These are phyloP conservation scores for Ailanthus altissimus DNA, from an alignment of 345 rosid species.

Conservation along the genomic window DNA sequence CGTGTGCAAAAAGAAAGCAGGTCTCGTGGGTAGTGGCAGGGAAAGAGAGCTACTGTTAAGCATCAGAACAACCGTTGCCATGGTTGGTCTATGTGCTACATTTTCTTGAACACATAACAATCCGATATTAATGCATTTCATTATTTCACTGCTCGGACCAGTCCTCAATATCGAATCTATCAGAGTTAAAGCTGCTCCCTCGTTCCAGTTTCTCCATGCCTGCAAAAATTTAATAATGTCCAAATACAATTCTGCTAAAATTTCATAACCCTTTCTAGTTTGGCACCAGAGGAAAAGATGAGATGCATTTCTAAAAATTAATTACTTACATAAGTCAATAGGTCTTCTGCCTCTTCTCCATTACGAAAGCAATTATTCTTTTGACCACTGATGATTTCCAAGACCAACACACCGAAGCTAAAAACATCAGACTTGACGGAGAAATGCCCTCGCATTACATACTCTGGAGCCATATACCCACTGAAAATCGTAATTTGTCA, in stretches of 20 bases:
- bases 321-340: conserved; percentile 24
- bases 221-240: conserved; percentile 14
- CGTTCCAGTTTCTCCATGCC: conserved; percentile 63
- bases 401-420: conserved; percentile 36
- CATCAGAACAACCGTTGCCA: conserved; percentile 52
- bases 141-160: conserved; percentile 38
- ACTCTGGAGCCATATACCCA: conserved; percentile 23
- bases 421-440: conserved; percentile 39
- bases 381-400: conserved; percentile 38
- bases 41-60: conserved; percentile 41
- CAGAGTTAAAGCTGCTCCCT: conserved; percentile 31
- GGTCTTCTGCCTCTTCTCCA: conserved; percentile 20
- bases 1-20: conserved; percentile 38
- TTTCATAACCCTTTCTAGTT: too few relatives aligned
- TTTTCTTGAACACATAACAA: conserved; percentile 61
- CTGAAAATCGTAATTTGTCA: neutral
- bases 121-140: conserved; percentile 57
- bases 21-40: conserved; percentile 43
- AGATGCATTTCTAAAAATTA: neutral
- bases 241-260: too few relatives aligned
- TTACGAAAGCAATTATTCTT: neutral
- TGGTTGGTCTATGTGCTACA: conserved; percentile 41
- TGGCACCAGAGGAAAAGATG: too few relatives aligned
- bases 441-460: conserved; percentile 33
- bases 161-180: conserved; percentile 39